Percentiles rank a stretch among this genome's conserved stretches.
phyloP scores from a whole-genome alignment of 768 basidiomycete species.

The Solioccasus polychromus region DNA sequence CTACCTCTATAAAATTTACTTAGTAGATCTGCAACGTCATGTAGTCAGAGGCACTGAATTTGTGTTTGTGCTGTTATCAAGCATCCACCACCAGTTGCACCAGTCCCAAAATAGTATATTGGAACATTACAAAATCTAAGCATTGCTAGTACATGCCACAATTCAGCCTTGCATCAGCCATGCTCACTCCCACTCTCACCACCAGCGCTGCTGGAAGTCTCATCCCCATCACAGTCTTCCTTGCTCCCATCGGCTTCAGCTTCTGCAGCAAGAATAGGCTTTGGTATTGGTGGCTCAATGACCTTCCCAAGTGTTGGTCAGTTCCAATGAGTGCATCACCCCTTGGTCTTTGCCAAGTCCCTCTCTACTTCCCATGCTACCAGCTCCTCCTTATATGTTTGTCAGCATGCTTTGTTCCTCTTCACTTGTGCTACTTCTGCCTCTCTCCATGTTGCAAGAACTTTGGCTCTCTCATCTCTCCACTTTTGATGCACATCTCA shows the following conservation, averaged over 20 bases:
- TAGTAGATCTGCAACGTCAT: too few relatives aligned
- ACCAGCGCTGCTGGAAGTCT: too few relatives aligned
- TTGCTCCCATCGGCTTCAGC: background rate
- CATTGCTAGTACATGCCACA: too few relatives aligned
- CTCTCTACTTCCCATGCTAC: slow-evolving; percentile 18
- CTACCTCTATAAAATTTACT: too few relatives aligned
- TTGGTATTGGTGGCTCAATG: background rate
- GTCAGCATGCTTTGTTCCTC: slow-evolving; percentile 11
- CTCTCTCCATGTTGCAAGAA: slow-evolving; percentile 16
- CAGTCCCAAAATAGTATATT: too few relatives aligned
- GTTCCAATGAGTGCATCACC: slow-evolving; percentile 21
- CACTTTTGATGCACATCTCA: background rate
- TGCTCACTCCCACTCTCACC: too few relatives aligned
- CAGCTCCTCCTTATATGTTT: slow-evolving; percentile 7
- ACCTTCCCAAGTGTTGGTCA: background rate
- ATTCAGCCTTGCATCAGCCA: too few relatives aligned
- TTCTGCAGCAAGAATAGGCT: background rate
- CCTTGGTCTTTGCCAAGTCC: slow-evolving; percentile 17
- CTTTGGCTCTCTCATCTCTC: background rate
- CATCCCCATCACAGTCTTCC: background rate
- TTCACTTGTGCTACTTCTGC: slow-evolving; percentile 10
- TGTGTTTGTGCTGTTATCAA: too few relatives aligned
- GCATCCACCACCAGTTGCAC: too few relatives aligned
- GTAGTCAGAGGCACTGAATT: too few relatives aligned
- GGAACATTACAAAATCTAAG: too few relatives aligned